Base-by-base conservation (phyloP, 805 yeast genomes). In the Nakazawaea siamensis region DNA sequence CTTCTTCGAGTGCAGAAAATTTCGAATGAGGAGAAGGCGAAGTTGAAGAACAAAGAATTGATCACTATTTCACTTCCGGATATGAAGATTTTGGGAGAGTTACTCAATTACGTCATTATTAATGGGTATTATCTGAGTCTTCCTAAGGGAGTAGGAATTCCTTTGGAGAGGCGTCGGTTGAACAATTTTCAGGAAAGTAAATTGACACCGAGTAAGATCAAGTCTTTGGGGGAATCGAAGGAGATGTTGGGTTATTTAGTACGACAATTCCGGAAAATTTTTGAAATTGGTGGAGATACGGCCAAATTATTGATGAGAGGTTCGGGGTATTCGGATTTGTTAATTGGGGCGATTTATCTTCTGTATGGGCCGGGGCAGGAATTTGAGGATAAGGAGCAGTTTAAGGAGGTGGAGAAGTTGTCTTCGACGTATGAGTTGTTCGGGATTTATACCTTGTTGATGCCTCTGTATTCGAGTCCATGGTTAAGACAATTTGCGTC, bases 11-110 rank as follows among this genome's bases (percentile, higher is more conserved):
- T 72, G 16, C 74, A 71, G 43, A 31, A 41, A 4, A 39, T 57
- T 2, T 57, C 76, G 3, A 40, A 42, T 1, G 55, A 49, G 18
- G 52, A 49, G 12, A 40, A 50, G 29, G 34, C 38, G 11, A 36
- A 33, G 5, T 28, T 31, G 3, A 23, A 24, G n/a, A 37, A 46
- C 5, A 63, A 65, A 39, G 51, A 57, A 31, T 43, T 71, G 33
- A 63, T 82, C 9, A 62, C 80, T 7, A 78, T 90, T 12, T 84
- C 97, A 0, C 62, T 90, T 8, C 87, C 85, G 47, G 97, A 92
- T 52, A 76, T 90, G 68, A 81, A 77, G 50, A 68, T 73, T 4
- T 70, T 92, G 37, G 79, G 81, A 24, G 70, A 66, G 16, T 50
- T 90, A 29, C 54, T 81, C 14, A 80, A 78, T 43, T 39, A 80